Percentiles rank a stretch among this genome's conserved stretches.
Conservation (phyloP, 2,329 filamentous ascomycete species). For the Blastomyces silverae region DNA sequence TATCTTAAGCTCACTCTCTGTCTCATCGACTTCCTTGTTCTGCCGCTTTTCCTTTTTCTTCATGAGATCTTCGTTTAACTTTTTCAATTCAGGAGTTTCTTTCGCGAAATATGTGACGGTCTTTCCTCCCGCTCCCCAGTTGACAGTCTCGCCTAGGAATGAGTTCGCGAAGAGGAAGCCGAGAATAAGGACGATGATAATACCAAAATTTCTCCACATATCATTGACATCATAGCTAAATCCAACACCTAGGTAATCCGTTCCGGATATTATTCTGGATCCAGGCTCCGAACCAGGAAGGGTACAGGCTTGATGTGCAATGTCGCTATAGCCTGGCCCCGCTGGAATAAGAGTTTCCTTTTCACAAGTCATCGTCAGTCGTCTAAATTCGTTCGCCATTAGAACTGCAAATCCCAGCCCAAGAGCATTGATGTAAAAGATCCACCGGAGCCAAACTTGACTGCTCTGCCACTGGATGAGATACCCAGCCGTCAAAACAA, state of each 20-base stretch:
- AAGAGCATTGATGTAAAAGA: slow-evolving; percentile 73
- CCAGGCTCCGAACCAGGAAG: slow-evolving; percentile 55
- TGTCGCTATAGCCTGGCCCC: slow-evolving; percentile 35
- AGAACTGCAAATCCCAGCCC: slow-evolving; percentile 74
- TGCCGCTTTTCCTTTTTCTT: slow-evolving; percentile 36
- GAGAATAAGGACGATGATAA: slow-evolving; percentile 58
- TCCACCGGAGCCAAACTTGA: slow-evolving; percentile 71
- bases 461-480: slow-evolving; percentile 44
- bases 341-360: slow-evolving; percentile 39
- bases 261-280: slow-evolving; percentile 48
- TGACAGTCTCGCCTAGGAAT: slow-evolving; percentile 36
- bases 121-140: slow-evolving; percentile 38
- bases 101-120: slow-evolving; percentile 40
- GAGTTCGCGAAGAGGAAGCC: slow-evolving; percentile 48
- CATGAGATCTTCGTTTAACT: slow-evolving; percentile 35
- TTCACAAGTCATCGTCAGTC: slow-evolving; percentile 52
- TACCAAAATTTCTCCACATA: slow-evolving; percentile 65
- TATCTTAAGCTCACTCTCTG: slow-evolving; percentile 35
- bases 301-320: slow-evolving; percentile 55
- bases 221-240: slow-evolving; percentile 55
- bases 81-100: slow-evolving; percentile 31
- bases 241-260: slow-evolving; percentile 49
- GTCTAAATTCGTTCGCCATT: slow-evolving; percentile 75
- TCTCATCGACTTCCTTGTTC: slow-evolving; percentile 31
- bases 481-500: slow-evolving; percentile 40